Evolutionary conservation across 2,329 filamentous ascomycete genomes (phyloP).

Genomic region (Colletotrichum melonis): DNA sequence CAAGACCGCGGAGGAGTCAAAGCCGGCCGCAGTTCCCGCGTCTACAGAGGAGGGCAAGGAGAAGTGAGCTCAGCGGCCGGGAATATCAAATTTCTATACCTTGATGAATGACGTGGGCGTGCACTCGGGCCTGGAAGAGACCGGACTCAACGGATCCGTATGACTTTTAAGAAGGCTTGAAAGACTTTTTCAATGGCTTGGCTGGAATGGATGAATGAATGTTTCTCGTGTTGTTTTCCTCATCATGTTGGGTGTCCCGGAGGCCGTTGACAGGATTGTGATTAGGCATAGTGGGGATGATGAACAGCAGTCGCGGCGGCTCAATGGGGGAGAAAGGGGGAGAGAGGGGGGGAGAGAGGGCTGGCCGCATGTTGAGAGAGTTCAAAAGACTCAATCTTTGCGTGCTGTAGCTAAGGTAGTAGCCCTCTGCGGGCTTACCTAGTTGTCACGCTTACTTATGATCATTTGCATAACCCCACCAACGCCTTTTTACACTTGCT

Average conservation of each 20-base stretch:
- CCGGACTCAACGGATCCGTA: slow-evolving; percentile 27
- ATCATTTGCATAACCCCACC: slow-evolving; percentile 27
- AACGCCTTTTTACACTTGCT: background rate
- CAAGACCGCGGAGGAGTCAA: slow-evolving; percentile 33
- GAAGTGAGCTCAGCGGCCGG: slow-evolving; percentile 17
- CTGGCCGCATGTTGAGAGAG: slow-evolving; percentile 14
- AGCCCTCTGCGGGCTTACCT: slow-evolving; percentile 3
- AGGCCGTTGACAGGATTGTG: slow-evolving; percentile 22
- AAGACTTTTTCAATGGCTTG: slow-evolving; percentile 32
- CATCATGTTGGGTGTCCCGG: slow-evolving; percentile 35
- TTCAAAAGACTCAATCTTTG: slow-evolving; percentile 6
- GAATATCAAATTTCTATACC: slow-evolving; percentile 2
- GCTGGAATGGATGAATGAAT: slow-evolving; percentile 37
- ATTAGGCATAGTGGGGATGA: background rate
- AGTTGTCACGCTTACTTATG: slow-evolving; percentile 25
- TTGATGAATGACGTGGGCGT: slow-evolving; percentile 24
- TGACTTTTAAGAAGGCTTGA: slow-evolving; percentile 21
- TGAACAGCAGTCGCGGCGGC: slow-evolving; percentile 8
- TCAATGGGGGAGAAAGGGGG: background rate
- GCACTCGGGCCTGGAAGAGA: slow-evolving; percentile 26
- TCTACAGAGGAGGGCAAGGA: slow-evolving; percentile 34
- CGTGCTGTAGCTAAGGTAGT: slow-evolving; percentile 14
- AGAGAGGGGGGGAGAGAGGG: background rate
- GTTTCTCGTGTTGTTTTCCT: slow-evolving; percentile 37
- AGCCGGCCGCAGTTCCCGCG: slow-evolving; percentile 24